These are phyloP conservation scores for Emmonsiellopsis sp. DNA, from an alignment of 2,329 filamentous ascomycete species.

Conservation along the genomic window DNA sequence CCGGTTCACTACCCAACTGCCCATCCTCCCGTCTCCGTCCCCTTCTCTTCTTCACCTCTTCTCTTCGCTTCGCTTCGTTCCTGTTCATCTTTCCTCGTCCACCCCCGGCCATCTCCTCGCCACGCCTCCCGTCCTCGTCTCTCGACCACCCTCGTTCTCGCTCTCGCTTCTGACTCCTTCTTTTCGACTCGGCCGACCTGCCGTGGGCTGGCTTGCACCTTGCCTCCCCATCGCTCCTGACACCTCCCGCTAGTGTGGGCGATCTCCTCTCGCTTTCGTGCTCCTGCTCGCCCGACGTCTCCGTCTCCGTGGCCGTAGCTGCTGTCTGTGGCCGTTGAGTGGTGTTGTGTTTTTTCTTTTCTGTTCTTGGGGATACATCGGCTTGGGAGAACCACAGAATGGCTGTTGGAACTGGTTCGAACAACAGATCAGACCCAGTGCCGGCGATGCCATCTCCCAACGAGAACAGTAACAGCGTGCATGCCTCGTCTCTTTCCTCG, in stretches of 20 bases:
- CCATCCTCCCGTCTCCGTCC: not conserved
- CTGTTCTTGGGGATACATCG: not conserved
- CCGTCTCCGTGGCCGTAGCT: not conserved
- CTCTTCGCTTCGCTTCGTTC: not conserved
- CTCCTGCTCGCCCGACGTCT: too few species aligned
- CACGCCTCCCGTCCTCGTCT: too few species aligned
- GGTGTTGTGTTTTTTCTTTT: not conserved
- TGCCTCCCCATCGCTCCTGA: not conserved
- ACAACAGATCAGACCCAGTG: conserved; percentile 30
- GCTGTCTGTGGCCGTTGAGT: too few species aligned
- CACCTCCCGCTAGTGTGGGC: too few species aligned
- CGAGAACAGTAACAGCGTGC: conserved; percentile 26
- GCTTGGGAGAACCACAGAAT: conserved; percentile 19
- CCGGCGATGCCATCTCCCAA: conserved; percentile 29
- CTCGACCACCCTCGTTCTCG: too few species aligned
- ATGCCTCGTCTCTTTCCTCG: conserved; percentile 34
- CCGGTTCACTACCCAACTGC: too few species aligned
- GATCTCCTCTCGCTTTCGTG: too few species aligned
- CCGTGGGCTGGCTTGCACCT: too few species aligned
- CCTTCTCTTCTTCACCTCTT: not conserved
- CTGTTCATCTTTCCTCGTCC: not conserved
- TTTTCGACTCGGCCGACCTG: too few species aligned
- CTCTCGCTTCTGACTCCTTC: too few species aligned
- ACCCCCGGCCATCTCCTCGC: too few species aligned
- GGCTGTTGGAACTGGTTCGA: conserved; percentile 25